Percentiles rank a stretch among this genome's conserved stretches.
These are phyloP conservation scores for Tillandsia fasciculata DNA, from an alignment of 176 grass and related monocot genomes.

Conservation along the genomic window DNA sequence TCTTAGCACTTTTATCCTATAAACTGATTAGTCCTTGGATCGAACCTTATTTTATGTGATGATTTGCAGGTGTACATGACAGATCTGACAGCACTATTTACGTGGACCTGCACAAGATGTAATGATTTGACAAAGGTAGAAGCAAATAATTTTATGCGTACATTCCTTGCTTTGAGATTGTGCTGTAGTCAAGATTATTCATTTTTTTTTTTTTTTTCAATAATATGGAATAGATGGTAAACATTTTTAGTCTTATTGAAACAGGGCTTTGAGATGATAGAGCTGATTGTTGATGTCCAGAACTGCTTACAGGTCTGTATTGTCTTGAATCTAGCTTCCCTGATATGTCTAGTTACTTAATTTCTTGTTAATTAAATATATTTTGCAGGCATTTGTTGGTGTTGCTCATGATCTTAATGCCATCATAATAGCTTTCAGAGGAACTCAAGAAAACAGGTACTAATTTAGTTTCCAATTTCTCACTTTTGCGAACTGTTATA, in stretches of 20 bases:
- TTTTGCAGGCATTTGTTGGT: conserved; percentile 77
- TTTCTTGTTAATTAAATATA: conserved; percentile 1
- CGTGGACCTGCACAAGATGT: conserved; percentile 84
- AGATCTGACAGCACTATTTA: conserved; percentile 79
- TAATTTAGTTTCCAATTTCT: neutral
- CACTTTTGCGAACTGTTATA: neutral
- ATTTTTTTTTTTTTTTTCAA: neutral
- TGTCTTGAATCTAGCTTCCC: conserved; percentile 4
- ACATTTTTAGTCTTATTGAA: conserved; percentile 18
- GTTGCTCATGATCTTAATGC: conserved; percentile 74
- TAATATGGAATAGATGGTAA: conserved; percentile 15
- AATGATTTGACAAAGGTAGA: conserved; percentile 57
- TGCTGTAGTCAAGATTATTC: conserved; percentile 7
- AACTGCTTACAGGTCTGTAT: conserved; percentile 64
- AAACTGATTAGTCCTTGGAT: neutral
- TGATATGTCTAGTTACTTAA: conserved; percentile 5
- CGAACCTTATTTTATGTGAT: neutral
- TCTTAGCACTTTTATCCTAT: neutral
- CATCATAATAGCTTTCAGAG: conserved; percentile 78
- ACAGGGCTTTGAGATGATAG: conserved; percentile 73
- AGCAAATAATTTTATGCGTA: neutral
- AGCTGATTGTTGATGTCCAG: conserved; percentile 73
- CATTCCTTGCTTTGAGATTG: conserved; percentile 14
- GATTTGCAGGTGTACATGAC: conserved; percentile 71
- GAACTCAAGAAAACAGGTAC: conserved; percentile 94